These are phyloP conservation scores for Thuja plicata DNA, from an alignment of 83 land plant genomes.

Conservation along the genomic window DNA sequence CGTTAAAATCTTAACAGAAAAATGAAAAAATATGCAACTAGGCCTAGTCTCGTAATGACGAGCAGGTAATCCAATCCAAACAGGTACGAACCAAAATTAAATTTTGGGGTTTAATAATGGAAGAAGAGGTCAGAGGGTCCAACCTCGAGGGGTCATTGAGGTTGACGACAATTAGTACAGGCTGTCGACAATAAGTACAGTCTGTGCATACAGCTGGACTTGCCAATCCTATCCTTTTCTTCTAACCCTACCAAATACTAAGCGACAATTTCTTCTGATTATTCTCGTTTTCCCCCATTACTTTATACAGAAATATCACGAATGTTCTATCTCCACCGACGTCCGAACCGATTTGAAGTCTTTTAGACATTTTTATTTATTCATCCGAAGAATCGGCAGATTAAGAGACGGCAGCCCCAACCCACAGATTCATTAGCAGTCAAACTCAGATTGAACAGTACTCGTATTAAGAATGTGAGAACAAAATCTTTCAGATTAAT, in stretches of 20 bases:
- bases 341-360: too few relatives aligned
- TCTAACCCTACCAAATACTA: background rate
- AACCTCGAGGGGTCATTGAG: background rate
- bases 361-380: too few relatives aligned
- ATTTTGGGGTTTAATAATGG: too few relatives aligned
- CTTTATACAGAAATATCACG: too few relatives aligned
- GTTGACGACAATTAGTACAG: background rate
- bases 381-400: too few relatives aligned
- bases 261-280: background rate
- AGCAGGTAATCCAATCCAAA: background rate
- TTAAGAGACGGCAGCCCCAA: too few relatives aligned
- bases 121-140: too few relatives aligned
- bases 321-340: too few relatives aligned
- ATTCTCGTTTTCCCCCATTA: background rate
- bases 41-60: background rate
- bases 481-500: too few relatives aligned
- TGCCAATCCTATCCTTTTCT: background rate
- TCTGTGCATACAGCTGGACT: background rate
- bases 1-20: background rate
- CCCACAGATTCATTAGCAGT: too few relatives aligned
- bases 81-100: background rate
- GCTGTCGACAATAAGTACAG: background rate
- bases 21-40: background rate
- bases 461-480: too few relatives aligned
- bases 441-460: too few relatives aligned